Base-by-base conservation (phyloP, 352 stramenopile genomes). In the Pythium aristosporum region DNA sequence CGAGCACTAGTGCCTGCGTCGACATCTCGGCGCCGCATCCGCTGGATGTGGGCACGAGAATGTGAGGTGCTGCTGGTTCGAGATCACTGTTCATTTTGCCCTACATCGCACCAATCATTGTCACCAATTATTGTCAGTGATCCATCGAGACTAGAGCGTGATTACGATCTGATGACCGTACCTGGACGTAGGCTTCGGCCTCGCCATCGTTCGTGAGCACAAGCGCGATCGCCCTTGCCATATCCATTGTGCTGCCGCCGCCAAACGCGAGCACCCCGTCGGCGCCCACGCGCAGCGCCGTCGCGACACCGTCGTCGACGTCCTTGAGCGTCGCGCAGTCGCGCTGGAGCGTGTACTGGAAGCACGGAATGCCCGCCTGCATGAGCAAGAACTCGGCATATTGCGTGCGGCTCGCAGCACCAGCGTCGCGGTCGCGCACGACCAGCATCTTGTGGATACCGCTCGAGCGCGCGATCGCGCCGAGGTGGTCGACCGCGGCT, bases 331-430 rank as follows among this genome's bases (percentile, higher is more conserved):
- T 90, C 12, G 83, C 74, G 58, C 83, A 92, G 53, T 92, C 83
- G 16, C 76, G 72, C 65, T 78, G 71, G 49, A 92, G 57, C 18
- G 83, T 92, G 70, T 87, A 86, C 67, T 90, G 80, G 58, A 92
- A 92, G 55, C 77, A 88, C 12, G 83, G 79, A 8, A 92, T 71
- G 3, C 80, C 82, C 32, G 75, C 74, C 44, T 90, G 80, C 69
- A 90, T 77, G 20, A 92, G 62, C 42, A 92, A 49, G 41, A 83
- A 92, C 72, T 92, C 79, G n/a, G 72, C 74, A 62, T 87, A 90
- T 61, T 87, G 79, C 28, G 83, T 77, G 37, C 80, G 77, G 10
- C 69, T 75, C 4, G 80, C 79, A 7, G 82, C 79, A 11, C 72
- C 76, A 30, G 66, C 61, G 51, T 90, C 80, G 34, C 76, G 72